Evolutionary conservation across 805 yeast genomes (phyloP), one percentile per base, ranked within the genome.

Genomic region (Candida gorgasii): DNA sequence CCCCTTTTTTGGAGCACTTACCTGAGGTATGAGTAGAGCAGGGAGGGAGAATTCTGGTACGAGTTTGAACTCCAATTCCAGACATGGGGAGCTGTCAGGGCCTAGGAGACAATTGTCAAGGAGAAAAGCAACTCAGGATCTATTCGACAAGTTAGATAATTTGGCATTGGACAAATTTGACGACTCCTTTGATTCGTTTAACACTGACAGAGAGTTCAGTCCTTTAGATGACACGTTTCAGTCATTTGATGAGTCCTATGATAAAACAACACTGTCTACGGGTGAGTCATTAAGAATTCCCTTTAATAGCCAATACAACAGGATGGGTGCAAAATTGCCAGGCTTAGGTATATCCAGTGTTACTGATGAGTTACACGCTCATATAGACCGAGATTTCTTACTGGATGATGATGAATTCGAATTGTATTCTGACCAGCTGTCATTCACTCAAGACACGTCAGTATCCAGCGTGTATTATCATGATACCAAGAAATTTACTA

Each of bases 71-170:
- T 22, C 24, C 24, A 22, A 22, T 7, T 22, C n/a, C n/a, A n/a
- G n/a, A n/a, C n/a, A n/a, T n/a, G n/a, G n/a, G n/a, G n/a, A 7
- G n/a, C n/a, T 13, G 8, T 24, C 28, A 24, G 12, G 8, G 12
- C 28, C 20, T 8, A 16, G 8, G 14, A 15, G 37, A 23, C 12
- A 22, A 14, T 28, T 30, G 5, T 23, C 16, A 13, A 26, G 32
- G 12, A 37, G 40, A 13, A 14, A 29, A 16, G 37, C 16, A 11
- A 45, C 43, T 13, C 42, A 42, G 22, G 43, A 17, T 13, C 30
- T 45, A 27, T 23, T 37, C 28, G 42, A 41, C 23, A 40, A 42
- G 15, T 38, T 45, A 24, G 48, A 45, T 31, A 23, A 26, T 19
- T 17, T 45, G 32, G 24, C 39, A 13, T 34, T 41, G 8, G 43